A percentile compares a stretch with the other conserved stretches of the same genome.
Conservation (phyloP, 176 grass and related monocot species). For the Leersia perrieri region DNA sequence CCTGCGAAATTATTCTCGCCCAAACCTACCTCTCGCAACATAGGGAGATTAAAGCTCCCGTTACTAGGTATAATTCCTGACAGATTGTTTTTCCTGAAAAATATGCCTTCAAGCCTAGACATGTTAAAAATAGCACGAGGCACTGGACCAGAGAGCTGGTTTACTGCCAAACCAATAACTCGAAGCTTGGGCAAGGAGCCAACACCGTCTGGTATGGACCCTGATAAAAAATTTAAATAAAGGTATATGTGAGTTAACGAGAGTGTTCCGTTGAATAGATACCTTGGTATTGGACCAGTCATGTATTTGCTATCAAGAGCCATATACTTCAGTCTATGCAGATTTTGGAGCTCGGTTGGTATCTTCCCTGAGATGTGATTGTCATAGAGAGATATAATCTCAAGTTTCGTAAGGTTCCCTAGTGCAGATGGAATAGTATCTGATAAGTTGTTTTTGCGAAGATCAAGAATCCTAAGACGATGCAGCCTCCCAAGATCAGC, state of each 20-base stretch:
- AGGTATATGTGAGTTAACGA: not conserved
- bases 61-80: not conserved
- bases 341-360: not conserved
- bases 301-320: not conserved
- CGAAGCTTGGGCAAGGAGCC: not conserved
- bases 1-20: not conserved
- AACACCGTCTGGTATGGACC: not conserved
- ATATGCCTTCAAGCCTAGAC: not conserved
- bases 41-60: not conserved
- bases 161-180: not conserved
- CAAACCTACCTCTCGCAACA: not conserved
- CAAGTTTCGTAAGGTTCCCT: not conserved
- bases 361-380: not conserved
- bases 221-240: not conserved
- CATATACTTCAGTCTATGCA: not conserved
- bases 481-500: not conserved
- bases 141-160: not conserved
- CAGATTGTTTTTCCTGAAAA: not conserved
- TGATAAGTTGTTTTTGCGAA: not conserved
- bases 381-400: not conserved
- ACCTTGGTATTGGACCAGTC: not conserved
- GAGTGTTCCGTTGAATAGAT: not conserved
- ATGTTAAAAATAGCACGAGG: constrained; percentile 7
- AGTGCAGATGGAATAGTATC: not conserved
- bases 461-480: not conserved